Evolutionary conservation across 2,329 filamentous ascomycete species (phyloP).

Genomic region (Parasarocladium wereldwijsianum): DNA sequence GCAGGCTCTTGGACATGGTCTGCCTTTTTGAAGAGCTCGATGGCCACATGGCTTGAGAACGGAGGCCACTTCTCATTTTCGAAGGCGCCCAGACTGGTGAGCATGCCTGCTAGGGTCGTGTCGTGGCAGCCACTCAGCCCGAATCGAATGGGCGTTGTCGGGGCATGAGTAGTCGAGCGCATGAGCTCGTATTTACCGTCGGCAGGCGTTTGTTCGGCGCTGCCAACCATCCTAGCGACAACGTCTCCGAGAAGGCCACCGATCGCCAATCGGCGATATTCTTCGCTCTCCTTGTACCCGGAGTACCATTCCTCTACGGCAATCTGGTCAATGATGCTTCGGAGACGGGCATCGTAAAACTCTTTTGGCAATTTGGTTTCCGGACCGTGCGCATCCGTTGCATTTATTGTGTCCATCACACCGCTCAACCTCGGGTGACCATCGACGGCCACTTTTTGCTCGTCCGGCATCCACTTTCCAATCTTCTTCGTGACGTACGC

Average conservation of each 20-base stretch:
- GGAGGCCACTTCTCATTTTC: slow-evolving; percentile 68
- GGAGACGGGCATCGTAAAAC: slow-evolving; percentile 69
- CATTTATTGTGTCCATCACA: slow-evolving; percentile 89
- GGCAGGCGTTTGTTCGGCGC: slow-evolving; percentile 39
- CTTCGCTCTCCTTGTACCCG: slow-evolving; percentile 68
- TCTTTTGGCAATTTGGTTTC: slow-evolving; percentile 65
- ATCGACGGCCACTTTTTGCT: slow-evolving; percentile 63
- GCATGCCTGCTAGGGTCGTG: slow-evolving; percentile 70
- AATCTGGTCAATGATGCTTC: slow-evolving; percentile 57
- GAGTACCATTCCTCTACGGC: slow-evolving; percentile 85
- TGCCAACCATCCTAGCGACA: slow-evolving; percentile 57
- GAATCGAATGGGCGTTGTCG: slow-evolving; percentile 45
- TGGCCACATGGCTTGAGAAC: slow-evolving; percentile 80
- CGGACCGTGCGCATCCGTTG: slow-evolving; percentile 64
- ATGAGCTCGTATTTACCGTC: slow-evolving; percentile 36
- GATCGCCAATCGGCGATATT: slow-evolving; percentile 84
- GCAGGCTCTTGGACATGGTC: slow-evolving; percentile 8
- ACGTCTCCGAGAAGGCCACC: slow-evolving; percentile 75
- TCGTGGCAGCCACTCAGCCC: slow-evolving; percentile 81
- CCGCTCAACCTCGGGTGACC: slow-evolving; percentile 71
- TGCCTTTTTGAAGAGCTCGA: slow-evolving; percentile 66
- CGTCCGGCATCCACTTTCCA: slow-evolving; percentile 73
- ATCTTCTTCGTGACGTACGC: slow-evolving; percentile 63
- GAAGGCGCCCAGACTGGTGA: slow-evolving; percentile 70
- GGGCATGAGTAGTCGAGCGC: not conserved